These are phyloP conservation scores for Xerocomellus dryophilus DNA, from an alignment of 768 basidiomycete genomes.

Conservation along the genomic window DNA sequence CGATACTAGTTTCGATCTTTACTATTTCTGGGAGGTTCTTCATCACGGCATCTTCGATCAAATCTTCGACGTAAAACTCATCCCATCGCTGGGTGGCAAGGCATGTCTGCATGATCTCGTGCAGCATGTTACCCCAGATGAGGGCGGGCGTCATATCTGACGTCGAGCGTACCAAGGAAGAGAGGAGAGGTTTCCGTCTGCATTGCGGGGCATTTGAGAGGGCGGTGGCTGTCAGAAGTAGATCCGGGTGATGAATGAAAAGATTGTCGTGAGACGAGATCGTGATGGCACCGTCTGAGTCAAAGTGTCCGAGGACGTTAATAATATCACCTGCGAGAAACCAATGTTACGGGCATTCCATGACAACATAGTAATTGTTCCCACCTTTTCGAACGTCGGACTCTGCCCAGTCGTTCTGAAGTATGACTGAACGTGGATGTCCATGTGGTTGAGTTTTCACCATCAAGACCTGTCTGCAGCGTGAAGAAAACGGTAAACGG, in stretches of 20 bases:
- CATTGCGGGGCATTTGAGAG: slow-evolving; percentile 84
- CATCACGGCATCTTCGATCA: slow-evolving; percentile 54
- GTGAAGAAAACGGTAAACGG: neutral
- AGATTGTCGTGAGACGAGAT: slow-evolving; percentile 65
- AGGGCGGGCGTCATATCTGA: slow-evolving; percentile 63
- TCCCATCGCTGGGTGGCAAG: slow-evolving; percentile 63
- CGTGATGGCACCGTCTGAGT: slow-evolving; percentile 43
- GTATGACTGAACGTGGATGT: slow-evolving; percentile 47
- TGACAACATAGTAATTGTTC: slow-evolving; percentile 5
- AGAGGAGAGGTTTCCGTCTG: slow-evolving; percentile 81
- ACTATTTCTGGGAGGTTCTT: slow-evolving; percentile 60
- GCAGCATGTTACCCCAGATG: slow-evolving; percentile 91
- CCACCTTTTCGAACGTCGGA: slow-evolving; percentile 61
- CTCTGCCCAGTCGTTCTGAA: slow-evolving; percentile 77
- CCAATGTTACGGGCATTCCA: neutral
- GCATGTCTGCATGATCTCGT: slow-evolving; percentile 86
- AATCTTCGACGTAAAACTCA: slow-evolving; percentile 53
- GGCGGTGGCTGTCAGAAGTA: slow-evolving; percentile 86
- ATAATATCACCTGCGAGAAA: slow-evolving; percentile 65
- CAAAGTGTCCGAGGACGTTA: slow-evolving; percentile 63
- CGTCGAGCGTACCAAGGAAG: slow-evolving; percentile 54
- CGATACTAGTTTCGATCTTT: slow-evolving; percentile 52
- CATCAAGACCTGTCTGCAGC: slow-evolving; percentile 42
- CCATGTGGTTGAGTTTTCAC: slow-evolving; percentile 43
- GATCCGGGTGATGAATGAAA: slow-evolving; percentile 87